These are phyloP conservation scores for Verticillium zaregamsianum DNA, from an alignment of 2,329 filamentous ascomycete species.

Conservation along the genomic window DNA sequence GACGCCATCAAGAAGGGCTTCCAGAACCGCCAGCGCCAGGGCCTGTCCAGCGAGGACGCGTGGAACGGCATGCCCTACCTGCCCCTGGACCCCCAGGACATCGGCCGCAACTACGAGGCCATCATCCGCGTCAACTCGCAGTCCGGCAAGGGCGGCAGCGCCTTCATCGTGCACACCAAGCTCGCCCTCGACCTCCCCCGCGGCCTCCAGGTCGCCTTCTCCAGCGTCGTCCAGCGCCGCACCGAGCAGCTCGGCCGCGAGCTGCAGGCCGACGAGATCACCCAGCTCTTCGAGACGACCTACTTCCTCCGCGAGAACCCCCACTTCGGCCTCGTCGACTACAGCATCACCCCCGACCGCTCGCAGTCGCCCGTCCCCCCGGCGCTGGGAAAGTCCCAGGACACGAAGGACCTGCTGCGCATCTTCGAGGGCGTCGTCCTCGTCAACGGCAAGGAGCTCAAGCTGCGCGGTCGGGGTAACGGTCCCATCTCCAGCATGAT, in stretches of 20 bases:
- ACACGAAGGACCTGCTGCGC: constrained; percentile 73
- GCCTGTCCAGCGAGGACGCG: constrained; percentile 55
- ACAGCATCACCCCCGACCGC: constrained; percentile 83
- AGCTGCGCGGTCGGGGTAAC: constrained; percentile 76
- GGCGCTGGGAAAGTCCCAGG: constrained; percentile 64
- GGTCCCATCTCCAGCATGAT: constrained; percentile 88
- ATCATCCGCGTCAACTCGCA: constrained; percentile 98
- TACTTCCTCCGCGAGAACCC: constrained; percentile 84
- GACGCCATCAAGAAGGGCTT: constrained; percentile 96
- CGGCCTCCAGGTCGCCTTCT: constrained; percentile 87
- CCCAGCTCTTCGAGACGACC: constrained; percentile 78
- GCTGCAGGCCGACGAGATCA: constrained; percentile 78
- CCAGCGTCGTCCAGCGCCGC: constrained; percentile 75
- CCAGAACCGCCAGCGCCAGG: constrained; percentile 60
- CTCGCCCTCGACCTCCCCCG: constrained; percentile 90
- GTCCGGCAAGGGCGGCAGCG: constrained; percentile 88
- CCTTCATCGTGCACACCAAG: constrained; percentile 88
- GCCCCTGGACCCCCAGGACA: constrained; percentile 87
- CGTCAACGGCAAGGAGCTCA: constrained; percentile 76
- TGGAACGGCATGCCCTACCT: constrained; percentile 79
- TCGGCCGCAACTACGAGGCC: constrained; percentile 95
- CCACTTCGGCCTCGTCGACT: constrained; percentile 83
- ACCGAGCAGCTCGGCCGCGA: constrained; percentile 81
- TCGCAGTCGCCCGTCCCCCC: constrained; percentile 69
- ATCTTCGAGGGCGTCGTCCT: constrained; percentile 81